A percentile compares a stretch with the other conserved stretches of the same genome.
Evolutionary conservation across 2,329 filamentous ascomycete species (phyloP).

Genomic region (Penicillium sumatraense): DNA sequence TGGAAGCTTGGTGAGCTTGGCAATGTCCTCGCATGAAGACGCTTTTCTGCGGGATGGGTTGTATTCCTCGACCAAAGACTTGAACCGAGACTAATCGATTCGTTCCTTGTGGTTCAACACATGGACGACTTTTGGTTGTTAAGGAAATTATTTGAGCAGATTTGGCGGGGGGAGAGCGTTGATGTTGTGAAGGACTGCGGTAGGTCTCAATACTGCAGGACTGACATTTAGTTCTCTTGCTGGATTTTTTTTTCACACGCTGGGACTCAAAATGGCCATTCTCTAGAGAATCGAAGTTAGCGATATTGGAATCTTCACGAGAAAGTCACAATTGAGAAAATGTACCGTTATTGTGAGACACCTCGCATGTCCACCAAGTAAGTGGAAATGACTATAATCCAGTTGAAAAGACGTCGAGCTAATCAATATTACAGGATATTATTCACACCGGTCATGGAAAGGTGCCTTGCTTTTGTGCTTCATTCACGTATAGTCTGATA

Average conservation of each 20-base stretch:
- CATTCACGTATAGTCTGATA: conserved; percentile 53
- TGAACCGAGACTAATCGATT: too few relatives aligned
- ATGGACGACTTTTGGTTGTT: not conserved
- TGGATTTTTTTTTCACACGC: too few relatives aligned
- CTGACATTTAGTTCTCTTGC: too few relatives aligned
- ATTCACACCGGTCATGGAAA: conserved; percentile 53
- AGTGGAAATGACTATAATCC: conserved; percentile 3
- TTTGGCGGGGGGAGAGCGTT: conserved; percentile 1
- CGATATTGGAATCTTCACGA: conserved; percentile 53
- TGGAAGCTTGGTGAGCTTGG: not conserved
- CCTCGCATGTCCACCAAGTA: conserved; percentile 43
- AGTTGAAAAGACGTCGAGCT: not conserved
- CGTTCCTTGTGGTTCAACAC: too few relatives aligned
- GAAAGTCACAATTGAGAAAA: conserved; percentile 44
- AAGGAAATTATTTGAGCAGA: not conserved
- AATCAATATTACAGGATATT: conserved; percentile 42
- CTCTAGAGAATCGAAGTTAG: conserved; percentile 42
- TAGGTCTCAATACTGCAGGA: too few relatives aligned
- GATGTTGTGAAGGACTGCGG: too few relatives aligned
- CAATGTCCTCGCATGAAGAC: not conserved
- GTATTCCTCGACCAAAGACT: conserved; percentile 8
- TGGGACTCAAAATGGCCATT: too few relatives aligned
- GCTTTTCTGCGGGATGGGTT: not conserved
- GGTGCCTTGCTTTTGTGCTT: conserved; percentile 51
- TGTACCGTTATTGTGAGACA: conserved; percentile 50